Conservation (phyloP, 331 rosid species). For the Malus hybrid region DNA sequence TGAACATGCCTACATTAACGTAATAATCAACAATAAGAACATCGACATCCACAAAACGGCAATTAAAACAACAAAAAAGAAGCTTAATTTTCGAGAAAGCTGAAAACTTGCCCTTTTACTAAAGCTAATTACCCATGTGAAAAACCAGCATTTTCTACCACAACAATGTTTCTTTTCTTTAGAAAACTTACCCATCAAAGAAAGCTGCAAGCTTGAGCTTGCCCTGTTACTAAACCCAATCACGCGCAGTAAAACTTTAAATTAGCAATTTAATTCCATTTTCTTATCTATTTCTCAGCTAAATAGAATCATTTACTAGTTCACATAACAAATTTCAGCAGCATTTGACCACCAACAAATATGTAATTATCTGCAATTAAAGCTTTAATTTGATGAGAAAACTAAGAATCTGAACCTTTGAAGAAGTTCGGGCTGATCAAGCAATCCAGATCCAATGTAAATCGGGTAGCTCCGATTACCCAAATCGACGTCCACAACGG, state of each 20-base stretch:
- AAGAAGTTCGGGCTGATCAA: slow-evolving; percentile 60
- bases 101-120: not conserved
- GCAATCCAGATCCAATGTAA: slow-evolving; percentile 86
- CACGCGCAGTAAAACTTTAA: not conserved
- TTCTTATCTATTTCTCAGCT: not conserved
- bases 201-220: not conserved
- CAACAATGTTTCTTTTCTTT: not conserved
- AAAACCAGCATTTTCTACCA: too few relatives aligned
- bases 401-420: slow-evolving; percentile 37
- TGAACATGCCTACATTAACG: slow-evolving; percentile 74
- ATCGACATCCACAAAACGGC: not conserved
- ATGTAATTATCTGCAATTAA: not conserved
- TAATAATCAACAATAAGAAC: slow-evolving; percentile 16
- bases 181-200: not conserved
- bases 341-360: not conserved
- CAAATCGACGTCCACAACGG: slow-evolving; percentile 74
- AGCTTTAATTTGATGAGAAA: not conserved
- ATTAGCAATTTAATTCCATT: not conserved
- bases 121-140: not conserved
- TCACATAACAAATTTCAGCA: not conserved
- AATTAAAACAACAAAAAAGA: not conserved
- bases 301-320: not conserved
- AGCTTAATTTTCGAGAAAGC: not conserved
- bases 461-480: slow-evolving; percentile 94
- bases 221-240: not conserved